Percentiles rank a stretch among this genome's conserved stretches.
Evolutionary conservation across 345 rosid genomes (phyloP).

Genomic region (Clarkia xantiana): DNA sequence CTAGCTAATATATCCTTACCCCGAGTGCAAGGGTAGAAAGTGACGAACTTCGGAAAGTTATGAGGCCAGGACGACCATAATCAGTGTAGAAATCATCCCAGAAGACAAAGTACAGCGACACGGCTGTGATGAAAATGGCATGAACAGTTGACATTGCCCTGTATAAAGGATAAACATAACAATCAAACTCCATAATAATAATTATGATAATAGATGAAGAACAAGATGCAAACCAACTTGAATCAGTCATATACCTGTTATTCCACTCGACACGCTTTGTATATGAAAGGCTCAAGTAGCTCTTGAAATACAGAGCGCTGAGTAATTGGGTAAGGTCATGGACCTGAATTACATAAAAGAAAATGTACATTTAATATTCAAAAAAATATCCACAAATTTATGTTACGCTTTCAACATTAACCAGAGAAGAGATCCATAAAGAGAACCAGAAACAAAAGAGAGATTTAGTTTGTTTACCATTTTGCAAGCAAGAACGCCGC

Average conservation of each 20-base stretch:
- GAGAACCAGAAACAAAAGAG: background rate
- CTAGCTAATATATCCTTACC: constrained; percentile 23
- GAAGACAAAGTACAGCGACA: constrained; percentile 48
- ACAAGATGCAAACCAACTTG: background rate
- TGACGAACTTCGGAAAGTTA: constrained; percentile 34
- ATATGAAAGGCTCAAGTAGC: constrained; percentile 33
- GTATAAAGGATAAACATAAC: constrained; percentile 6
- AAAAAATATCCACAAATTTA: background rate
- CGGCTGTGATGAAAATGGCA: constrained; percentile 41
- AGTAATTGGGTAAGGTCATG: constrained; percentile 44
- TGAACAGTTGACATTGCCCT: constrained; percentile 54
- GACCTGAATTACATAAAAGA: constrained; percentile 22
- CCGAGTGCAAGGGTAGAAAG: constrained; percentile 38
- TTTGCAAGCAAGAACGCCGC: constrained; percentile 40
- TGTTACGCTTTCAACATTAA: background rate
- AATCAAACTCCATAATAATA: background rate
- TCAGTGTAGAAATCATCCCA: constrained; percentile 46
- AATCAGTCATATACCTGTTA: constrained; percentile 31
- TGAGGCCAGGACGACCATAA: constrained; percentile 16
- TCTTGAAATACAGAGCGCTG: constrained; percentile 41
- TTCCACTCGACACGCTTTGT: constrained; percentile 50
- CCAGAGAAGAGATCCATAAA: background rate
- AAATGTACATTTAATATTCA: background rate
- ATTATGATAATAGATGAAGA: background rate
- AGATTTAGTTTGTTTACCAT: constrained; percentile 20